Percentiles rank a stretch among this genome's conserved stretches.
phyloP scores from a whole-genome alignment of 495 filamentous ascomycete genomes.

The Xeromyces bisporus region DNA sequence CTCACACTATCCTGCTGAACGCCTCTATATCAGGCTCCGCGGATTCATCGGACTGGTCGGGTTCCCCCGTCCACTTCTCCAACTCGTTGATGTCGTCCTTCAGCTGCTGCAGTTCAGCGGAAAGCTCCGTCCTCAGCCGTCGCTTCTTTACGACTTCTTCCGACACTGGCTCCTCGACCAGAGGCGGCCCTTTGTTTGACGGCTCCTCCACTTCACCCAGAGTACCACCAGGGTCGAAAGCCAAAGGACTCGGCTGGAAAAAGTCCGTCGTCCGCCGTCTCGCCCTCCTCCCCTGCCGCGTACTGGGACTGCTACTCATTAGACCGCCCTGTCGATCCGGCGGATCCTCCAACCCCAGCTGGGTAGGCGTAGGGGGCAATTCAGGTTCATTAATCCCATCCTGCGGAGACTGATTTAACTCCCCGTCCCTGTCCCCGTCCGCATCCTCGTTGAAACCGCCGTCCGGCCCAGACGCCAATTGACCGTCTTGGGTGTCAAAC shows the following conservation, averaged over 20 bases:
- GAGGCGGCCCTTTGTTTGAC: conserved; percentile 1
- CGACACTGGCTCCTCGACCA: conserved; percentile 7
- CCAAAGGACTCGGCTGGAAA: conserved; percentile 17
- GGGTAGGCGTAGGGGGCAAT: conserved; percentile 52
- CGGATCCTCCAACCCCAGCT: conserved; percentile 34
- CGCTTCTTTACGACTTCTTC: conserved; percentile 16
- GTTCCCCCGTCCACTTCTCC: conserved; percentile 17
- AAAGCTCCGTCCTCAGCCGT: conserved; percentile 14
- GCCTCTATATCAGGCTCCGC: conserved; percentile 10
- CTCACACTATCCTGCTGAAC: conserved; percentile 19
- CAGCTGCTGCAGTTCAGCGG: conserved; percentile 16
- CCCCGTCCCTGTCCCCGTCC: conserved; percentile 7
- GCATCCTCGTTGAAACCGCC: conserved; percentile 11
- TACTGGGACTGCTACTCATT: conserved; percentile 28
- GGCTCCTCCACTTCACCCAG: conserved; percentile 3
- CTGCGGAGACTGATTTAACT: conserved; percentile 13
- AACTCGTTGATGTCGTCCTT: conserved; percentile 22
- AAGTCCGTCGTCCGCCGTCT: conserved; percentile 13
- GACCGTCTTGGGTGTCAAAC: conserved; percentile 16
- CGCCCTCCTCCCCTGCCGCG: conserved; percentile 14
- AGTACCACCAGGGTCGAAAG: conserved; percentile 11
- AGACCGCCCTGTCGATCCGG: conserved; percentile 19
- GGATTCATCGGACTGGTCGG: conserved; percentile 4
- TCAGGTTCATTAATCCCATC: conserved; percentile 42
- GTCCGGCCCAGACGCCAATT: conserved; percentile 24